phyloP scores from a whole-genome alignment of 345 rosid genomes.

The Orychophragmus violaceus region DNA sequence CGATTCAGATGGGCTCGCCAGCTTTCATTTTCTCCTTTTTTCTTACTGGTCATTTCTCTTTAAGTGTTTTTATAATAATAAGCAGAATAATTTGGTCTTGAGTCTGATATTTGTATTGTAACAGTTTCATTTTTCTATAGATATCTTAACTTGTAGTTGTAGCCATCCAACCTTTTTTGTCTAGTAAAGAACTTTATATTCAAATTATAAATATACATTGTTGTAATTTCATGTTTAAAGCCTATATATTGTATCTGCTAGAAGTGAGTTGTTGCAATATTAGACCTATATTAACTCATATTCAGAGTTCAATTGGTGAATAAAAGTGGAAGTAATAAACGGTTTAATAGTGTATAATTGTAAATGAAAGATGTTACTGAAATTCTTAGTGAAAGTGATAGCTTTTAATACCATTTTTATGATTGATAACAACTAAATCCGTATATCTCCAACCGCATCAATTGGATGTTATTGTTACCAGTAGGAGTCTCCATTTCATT shows the following conservation, averaged over 20 bases:
- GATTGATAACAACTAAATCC: too few species aligned
- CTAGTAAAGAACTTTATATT: background rate
- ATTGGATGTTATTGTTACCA: too few species aligned
- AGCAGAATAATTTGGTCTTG: background rate
- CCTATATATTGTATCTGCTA: background rate
- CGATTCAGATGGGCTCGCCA: slow-evolving; percentile 25
- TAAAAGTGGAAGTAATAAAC: too few species aligned
- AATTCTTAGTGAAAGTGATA: too few species aligned
- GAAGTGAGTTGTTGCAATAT: background rate
- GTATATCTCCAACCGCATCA: too few species aligned
- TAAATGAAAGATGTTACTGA: too few species aligned
- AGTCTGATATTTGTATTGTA: slow-evolving; percentile 7
- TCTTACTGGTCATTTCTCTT: background rate
- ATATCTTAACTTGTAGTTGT: slow-evolving; percentile 15
- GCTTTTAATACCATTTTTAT: too few species aligned
- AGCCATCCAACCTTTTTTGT: slow-evolving; percentile 14
- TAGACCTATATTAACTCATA: background rate
- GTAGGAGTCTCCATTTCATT: background rate
- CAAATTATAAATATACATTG: background rate
- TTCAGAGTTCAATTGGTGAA: too few species aligned
- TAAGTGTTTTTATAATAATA: background rate
- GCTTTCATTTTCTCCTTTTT: slow-evolving; percentile 19
- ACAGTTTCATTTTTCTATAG: background rate
- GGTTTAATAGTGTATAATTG: too few species aligned
- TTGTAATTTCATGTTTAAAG: background rate